phyloP scores from a whole-genome alignment of 1,284 basidiomycete species.

The Fomes fomentarius region DNA sequence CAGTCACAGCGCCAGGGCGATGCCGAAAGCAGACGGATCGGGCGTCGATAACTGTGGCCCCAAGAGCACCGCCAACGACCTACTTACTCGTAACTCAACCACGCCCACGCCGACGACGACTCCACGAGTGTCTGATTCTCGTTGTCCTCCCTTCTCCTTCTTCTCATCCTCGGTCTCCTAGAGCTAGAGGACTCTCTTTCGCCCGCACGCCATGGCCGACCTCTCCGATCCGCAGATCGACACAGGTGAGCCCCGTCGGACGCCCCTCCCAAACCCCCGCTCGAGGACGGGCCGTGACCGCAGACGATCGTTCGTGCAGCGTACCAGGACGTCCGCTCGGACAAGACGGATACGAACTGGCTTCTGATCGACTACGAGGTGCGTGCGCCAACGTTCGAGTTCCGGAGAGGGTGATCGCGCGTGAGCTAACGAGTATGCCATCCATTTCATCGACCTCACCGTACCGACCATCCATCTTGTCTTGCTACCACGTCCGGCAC shows the following conservation, averaged over 20 bases:
- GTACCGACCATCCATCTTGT: too few relatives aligned
- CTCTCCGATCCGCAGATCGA: constrained; percentile 76
- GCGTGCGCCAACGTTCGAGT: constrained; percentile 16
- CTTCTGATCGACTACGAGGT: constrained; percentile 87
- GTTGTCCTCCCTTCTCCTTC: constrained; percentile 17
- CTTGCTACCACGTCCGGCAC: too few relatives aligned
- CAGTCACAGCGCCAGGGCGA: constrained; percentile 2
- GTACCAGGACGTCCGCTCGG: constrained; percentile 81
- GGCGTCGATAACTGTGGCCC: constrained; percentile 6
- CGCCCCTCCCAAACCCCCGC: constrained; percentile 8
- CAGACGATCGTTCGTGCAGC: constrained; percentile 48
- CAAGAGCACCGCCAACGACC: constrained; percentile 9
- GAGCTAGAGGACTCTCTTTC: too few relatives aligned
- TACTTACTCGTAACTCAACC: constrained; percentile 11
- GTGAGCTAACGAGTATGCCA: too few relatives aligned
- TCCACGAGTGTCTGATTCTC: constrained; percentile 4
- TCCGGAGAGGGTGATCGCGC: neutral
- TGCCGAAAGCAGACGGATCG: constrained; percentile 5
- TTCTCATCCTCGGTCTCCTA: constrained; percentile 39
- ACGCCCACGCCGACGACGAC: constrained; percentile 5
- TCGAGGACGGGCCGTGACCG: constrained; percentile 15
- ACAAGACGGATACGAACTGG: constrained; percentile 88
- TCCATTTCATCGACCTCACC: too few relatives aligned
- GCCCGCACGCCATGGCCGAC: constrained; percentile 70
- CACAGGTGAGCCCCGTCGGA: constrained; percentile 59